A percentile compares a stretch with the other conserved stretches of the same genome.
These are phyloP conservation scores for Aspergillus ochraceoroseus DNA, from an alignment of 2,329 filamentous ascomycete genomes.

Conservation along the genomic window DNA sequence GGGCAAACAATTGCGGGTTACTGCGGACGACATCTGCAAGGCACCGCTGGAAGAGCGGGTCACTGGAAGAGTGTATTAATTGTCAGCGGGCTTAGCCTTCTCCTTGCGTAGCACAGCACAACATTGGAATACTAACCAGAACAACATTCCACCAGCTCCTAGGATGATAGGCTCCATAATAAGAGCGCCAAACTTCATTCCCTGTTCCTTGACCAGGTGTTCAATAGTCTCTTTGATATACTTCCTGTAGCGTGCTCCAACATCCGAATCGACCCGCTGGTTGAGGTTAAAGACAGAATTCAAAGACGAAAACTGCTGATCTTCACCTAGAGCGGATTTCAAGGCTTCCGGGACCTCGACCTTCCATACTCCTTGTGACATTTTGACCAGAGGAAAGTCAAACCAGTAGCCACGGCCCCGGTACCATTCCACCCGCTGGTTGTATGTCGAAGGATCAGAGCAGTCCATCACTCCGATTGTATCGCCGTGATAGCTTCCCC, in stretches of 20 bases:
- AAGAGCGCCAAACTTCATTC: constrained; percentile 67
- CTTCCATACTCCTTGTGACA: constrained; percentile 62
- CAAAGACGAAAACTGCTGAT: constrained; percentile 47
- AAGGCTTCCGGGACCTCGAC: constrained; percentile 54
- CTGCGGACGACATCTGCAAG: constrained; percentile 63
- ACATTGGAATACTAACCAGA: constrained; percentile 58
- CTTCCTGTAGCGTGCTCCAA: constrained; percentile 52
- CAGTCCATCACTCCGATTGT: constrained; percentile 87
- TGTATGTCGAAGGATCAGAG: constrained; percentile 70
- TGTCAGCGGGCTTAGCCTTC: background rate
- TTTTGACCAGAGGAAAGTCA: constrained; percentile 67
- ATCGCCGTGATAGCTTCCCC: constrained; percentile 80
- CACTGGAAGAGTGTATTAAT: constrained; percentile 44
- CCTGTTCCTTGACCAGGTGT: constrained; percentile 50
- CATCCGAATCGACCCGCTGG: constrained; percentile 43
- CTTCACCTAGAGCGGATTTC: constrained; percentile 44
- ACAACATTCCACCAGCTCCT: constrained; percentile 77
- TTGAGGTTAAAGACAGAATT: constrained; percentile 58
- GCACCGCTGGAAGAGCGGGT: constrained; percentile 73
- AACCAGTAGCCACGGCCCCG: constrained; percentile 74
- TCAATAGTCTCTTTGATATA: constrained; percentile 57
- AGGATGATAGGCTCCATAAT: constrained; percentile 77
- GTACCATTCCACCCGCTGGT: constrained; percentile 84
- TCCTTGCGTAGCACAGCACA: too few species aligned
- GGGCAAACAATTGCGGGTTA: constrained; percentile 53